Percentiles rank a stretch among this genome's conserved stretches.
These are phyloP conservation scores for Penicillium thymicola DNA, from an alignment of 2,329 filamentous ascomycete species.

Conservation along the genomic window DNA sequence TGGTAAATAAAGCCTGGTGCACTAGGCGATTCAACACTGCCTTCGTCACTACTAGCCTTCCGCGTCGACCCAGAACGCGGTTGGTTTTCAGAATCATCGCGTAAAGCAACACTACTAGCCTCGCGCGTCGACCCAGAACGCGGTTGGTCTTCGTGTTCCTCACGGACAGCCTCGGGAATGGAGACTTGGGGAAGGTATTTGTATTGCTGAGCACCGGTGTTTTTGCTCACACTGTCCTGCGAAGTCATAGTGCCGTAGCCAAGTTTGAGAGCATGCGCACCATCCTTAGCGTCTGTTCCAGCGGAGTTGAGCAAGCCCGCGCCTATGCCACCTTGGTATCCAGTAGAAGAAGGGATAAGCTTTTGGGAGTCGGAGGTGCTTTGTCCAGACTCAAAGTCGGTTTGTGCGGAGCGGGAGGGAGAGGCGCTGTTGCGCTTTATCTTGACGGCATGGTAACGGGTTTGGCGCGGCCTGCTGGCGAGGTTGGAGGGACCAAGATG, in stretches of 20 bases:
- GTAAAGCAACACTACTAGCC: conserved; percentile 17
- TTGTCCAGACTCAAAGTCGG: conserved; percentile 38
- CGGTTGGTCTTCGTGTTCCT: conserved; percentile 30
- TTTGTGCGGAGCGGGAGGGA: conserved; percentile 35
- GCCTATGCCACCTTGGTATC: conserved; percentile 52
- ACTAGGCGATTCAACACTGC: conserved; percentile 25
- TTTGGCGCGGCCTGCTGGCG: conserved; percentile 58
- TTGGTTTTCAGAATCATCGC: not conserved
- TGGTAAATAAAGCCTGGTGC: conserved; percentile 30
- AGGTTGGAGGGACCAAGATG: conserved; percentile 64
- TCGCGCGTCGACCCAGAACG: conserved; percentile 16
- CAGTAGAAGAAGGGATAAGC: conserved; percentile 28
- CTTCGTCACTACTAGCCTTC: conserved; percentile 22
- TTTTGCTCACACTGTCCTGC: conserved; percentile 27
- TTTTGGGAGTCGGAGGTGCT: conserved; percentile 40
- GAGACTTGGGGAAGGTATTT: conserved; percentile 27
- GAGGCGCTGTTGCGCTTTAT: conserved; percentile 57
- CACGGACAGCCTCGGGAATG: conserved; percentile 33
- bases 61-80: conserved; percentile 11
- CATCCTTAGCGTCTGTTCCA: conserved; percentile 61
- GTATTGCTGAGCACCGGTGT: conserved; percentile 20
- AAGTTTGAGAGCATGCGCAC: conserved; percentile 58
- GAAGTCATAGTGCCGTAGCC: conserved; percentile 51
- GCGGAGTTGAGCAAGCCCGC: conserved; percentile 54
- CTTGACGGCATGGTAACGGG: conserved; percentile 61